A percentile compares a stretch with the other conserved stretches of the same genome.
phyloP scores from a whole-genome alignment of 345 rosid genomes.

The Leavenworthia alabamica region DNA sequence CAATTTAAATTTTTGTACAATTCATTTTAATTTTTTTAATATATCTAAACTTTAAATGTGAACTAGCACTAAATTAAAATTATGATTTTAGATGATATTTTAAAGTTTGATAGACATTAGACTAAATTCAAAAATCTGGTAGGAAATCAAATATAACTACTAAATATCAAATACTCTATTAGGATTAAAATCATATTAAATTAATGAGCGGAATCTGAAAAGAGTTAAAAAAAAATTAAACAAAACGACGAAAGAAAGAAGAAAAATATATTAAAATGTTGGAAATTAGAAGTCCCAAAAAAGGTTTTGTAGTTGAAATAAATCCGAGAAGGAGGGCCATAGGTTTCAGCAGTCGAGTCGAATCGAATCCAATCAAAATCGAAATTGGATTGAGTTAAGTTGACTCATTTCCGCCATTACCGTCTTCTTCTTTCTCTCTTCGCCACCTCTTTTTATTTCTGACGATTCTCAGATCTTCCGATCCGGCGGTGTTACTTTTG shows the following conservation, averaged over 20 bases:
- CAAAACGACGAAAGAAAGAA: not conserved
- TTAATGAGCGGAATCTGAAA: not conserved
- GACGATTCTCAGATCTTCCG: conserved; percentile 21
- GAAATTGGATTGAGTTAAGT: too few species aligned
- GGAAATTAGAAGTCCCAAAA: conserved; percentile 20
- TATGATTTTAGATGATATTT: not conserved
- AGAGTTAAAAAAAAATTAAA: not conserved
- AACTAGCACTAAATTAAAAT: not conserved
- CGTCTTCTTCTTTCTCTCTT: conserved; percentile 22
- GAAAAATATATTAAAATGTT: not conserved
- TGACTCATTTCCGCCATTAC: conserved; percentile 33
- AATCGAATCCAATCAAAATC: conserved; percentile 10
- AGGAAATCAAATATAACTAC: not conserved
- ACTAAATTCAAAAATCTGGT: not conserved
- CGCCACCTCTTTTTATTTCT: conserved; percentile 16
- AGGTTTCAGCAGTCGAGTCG: conserved; percentile 31
- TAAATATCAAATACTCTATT: not conserved
- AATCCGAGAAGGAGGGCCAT: conserved; percentile 27
- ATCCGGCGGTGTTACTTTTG: conserved; percentile 28
- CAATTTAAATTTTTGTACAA: not conserved
- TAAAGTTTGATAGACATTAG: not conserved
- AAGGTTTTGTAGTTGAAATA: conserved; percentile 33
- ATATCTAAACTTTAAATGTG: not conserved
- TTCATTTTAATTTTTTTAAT: not conserved
- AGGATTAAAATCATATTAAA: not conserved